A percentile compares a stretch with the other conserved stretches of the same genome.
phyloP scores from a whole-genome alignment of 768 basidiomycete species.

The Boletus insuetus region DNA sequence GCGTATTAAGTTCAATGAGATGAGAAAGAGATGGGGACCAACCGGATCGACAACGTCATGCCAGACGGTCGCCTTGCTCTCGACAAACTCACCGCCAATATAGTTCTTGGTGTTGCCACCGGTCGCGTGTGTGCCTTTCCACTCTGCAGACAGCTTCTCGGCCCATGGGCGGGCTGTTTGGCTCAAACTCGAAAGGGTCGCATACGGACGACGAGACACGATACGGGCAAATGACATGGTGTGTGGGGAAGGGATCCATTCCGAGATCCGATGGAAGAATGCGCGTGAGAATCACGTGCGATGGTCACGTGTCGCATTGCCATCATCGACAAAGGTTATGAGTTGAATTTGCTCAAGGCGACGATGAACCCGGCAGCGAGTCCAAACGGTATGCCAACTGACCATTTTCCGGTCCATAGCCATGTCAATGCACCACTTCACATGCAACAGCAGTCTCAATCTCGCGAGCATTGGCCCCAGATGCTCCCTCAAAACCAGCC shows the following conservation, averaged over 20 bases:
- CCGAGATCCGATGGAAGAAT: slow-evolving; percentile 5
- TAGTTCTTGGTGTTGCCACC: slow-evolving; percentile 92
- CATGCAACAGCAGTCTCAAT: slow-evolving; percentile 21
- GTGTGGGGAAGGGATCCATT: not conserved
- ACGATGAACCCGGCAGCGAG: slow-evolving; percentile 21
- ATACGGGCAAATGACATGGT: slow-evolving; percentile 23
- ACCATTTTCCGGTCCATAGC: slow-evolving; percentile 11
- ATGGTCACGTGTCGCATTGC: slow-evolving; percentile 10
- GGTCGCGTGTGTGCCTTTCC: slow-evolving; percentile 83
- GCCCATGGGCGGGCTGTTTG: slow-evolving; percentile 58
- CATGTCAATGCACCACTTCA: slow-evolving; percentile 11
- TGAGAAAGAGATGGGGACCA: slow-evolving; percentile 27
- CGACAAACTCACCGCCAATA: slow-evolving; percentile 85
- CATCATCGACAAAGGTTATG: not conserved
- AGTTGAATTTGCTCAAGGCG: not conserved
- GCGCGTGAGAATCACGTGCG: slow-evolving; percentile 14
- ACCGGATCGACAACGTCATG: slow-evolving; percentile 90
- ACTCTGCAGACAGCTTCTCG: slow-evolving; percentile 66
- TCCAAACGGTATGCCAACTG: slow-evolving; percentile 14
- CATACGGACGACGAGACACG: slow-evolving; percentile 35
- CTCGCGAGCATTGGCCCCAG: slow-evolving; percentile 23
- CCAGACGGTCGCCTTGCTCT: slow-evolving; percentile 77
- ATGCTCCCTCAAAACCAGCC: slow-evolving; percentile 26
- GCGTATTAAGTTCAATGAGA: not conserved
- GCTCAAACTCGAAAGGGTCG: slow-evolving; percentile 51